Evolutionary conservation across 2,329 filamentous ascomycete species (phyloP).

Genomic region (Fusarium tuaranense): DNA sequence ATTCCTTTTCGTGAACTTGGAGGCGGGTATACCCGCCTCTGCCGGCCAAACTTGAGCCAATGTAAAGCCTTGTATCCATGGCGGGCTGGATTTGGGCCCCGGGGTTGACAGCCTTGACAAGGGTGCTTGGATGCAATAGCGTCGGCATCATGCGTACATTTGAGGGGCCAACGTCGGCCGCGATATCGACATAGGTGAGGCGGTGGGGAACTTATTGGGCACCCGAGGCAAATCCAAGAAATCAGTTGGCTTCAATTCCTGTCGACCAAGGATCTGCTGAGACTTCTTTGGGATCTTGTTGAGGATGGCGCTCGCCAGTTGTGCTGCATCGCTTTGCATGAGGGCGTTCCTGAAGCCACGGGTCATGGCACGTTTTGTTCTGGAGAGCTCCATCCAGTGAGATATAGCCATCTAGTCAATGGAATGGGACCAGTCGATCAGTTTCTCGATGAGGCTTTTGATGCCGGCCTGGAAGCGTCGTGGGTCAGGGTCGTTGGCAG

Average conservation of each 20-base stretch:
- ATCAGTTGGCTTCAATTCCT: background rate
- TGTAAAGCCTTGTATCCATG: background rate
- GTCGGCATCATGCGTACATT: background rate
- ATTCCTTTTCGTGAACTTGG: background rate
- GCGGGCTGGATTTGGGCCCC: background rate
- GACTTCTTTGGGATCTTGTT: background rate
- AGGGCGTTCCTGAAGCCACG: background rate
- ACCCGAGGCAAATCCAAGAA: background rate
- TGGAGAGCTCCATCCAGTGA: background rate
- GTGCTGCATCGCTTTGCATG: background rate
- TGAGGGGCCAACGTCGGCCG: background rate
- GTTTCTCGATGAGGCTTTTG: background rate
- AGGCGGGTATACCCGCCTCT: background rate
- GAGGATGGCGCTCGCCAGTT: background rate
- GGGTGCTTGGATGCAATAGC: background rate
- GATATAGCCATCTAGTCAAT: background rate
- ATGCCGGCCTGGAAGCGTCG: background rate
- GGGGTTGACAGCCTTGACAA: background rate
- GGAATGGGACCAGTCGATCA: background rate
- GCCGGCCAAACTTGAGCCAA: background rate
- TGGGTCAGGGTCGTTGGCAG: background rate
- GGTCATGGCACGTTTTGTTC: background rate
- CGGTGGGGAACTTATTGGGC: background rate
- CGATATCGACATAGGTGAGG: background rate
- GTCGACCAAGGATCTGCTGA: background rate